Percentiles rank a stretch among this genome's conserved stretches.
Evolutionary conservation across 2,329 filamentous ascomycete species (phyloP).

Genomic region (Rhynchosporium agropyri): DNA sequence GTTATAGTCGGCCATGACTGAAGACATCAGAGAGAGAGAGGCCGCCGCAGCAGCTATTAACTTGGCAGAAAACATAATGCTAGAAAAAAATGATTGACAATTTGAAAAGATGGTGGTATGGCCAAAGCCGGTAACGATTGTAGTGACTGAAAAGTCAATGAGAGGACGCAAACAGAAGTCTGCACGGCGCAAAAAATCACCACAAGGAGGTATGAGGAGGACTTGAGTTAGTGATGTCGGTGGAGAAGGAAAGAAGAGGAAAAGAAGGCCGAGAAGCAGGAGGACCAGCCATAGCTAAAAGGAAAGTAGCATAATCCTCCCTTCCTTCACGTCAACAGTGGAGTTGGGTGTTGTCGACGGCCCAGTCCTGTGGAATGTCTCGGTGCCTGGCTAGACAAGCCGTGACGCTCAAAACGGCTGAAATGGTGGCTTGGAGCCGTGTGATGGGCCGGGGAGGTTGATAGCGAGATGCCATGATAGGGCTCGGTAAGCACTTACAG

Average conservation of each 20-base stretch:
- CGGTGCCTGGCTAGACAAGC: slow-evolving; percentile 21
- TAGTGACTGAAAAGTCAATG: slow-evolving; percentile 39
- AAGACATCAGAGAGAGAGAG: slow-evolving; percentile 35
- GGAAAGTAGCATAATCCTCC: slow-evolving; percentile 18
- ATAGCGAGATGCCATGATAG: slow-evolving; percentile 1
- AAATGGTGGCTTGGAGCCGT: slow-evolving; percentile 9
- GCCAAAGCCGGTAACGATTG: slow-evolving; percentile 39
- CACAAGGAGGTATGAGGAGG: slow-evolving; percentile 23
- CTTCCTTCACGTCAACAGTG: not conserved
- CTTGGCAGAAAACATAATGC: slow-evolving; percentile 41
- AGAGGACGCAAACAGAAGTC: slow-evolving; percentile 44
- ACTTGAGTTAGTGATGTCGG: slow-evolving; percentile 31
- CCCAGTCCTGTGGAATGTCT: slow-evolving; percentile 9
- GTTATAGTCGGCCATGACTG: slow-evolving; percentile 39
- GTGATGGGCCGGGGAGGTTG: slow-evolving; percentile 7
- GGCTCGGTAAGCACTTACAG: slow-evolving; percentile 18
- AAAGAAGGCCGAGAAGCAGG: slow-evolving; percentile 23
- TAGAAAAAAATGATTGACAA: slow-evolving; percentile 27
- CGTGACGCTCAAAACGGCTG: slow-evolving; percentile 9
- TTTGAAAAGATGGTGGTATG: slow-evolving; percentile 38
- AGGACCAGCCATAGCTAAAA: slow-evolving; percentile 30
- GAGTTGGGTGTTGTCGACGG: slow-evolving; percentile 19
- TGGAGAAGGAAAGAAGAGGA: slow-evolving; percentile 26
- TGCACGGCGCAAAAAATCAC: slow-evolving; percentile 36
- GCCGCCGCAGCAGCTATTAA: slow-evolving; percentile 36